A percentile compares a stretch with the other conserved stretches of the same genome.
Evolutionary conservation across 768 basidiomycete genomes (phyloP).

Genomic region (Auriscalpium microsporum): DNA sequence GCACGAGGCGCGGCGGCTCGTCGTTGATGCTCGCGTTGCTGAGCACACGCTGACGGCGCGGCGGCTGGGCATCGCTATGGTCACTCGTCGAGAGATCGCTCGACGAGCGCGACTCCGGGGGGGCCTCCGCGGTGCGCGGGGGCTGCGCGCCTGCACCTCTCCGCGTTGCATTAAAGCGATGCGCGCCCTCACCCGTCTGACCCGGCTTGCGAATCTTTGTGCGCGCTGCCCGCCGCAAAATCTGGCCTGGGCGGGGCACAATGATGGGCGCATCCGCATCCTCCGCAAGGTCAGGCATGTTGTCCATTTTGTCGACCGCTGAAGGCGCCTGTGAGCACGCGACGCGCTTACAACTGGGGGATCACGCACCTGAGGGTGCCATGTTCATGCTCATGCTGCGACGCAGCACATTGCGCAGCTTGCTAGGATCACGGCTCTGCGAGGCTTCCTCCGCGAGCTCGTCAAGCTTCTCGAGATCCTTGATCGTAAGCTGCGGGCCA

Average conservation of each 20-base stretch:
- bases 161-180: conserved; percentile 58
- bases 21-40: conserved; percentile 39
- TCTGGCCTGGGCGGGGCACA: conserved; percentile 78
- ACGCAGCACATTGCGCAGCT: conserved; percentile 68
- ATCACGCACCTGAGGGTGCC: conserved; percentile 68
- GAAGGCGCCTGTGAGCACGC: conserved; percentile 1
- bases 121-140: neutral
- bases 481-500: conserved; percentile 84
- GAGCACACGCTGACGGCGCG: conserved; percentile 31
- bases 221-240: conserved; percentile 83
- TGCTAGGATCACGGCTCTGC: conserved; percentile 71
- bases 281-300: conserved; percentile 59
- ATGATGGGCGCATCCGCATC: conserved; percentile 90
- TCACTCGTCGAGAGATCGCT: conserved; percentile 54
- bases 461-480: conserved; percentile 91
- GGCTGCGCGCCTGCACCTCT: conserved; percentile 28
- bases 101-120: conserved; percentile 40
- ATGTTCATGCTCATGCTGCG: conserved; percentile 85
- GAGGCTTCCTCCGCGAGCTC: conserved; percentile 87
- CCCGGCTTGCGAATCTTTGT: conserved; percentile 92
- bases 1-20: conserved; percentile 9
- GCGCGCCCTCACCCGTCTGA: conserved; percentile 69
- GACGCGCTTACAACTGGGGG: neutral
- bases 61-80: conserved; percentile 25
- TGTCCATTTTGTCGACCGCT: conserved; percentile 65